Evolutionary conservation across 805 yeast genomes (phyloP).

Genomic region (Starmerella geochares): DNA sequence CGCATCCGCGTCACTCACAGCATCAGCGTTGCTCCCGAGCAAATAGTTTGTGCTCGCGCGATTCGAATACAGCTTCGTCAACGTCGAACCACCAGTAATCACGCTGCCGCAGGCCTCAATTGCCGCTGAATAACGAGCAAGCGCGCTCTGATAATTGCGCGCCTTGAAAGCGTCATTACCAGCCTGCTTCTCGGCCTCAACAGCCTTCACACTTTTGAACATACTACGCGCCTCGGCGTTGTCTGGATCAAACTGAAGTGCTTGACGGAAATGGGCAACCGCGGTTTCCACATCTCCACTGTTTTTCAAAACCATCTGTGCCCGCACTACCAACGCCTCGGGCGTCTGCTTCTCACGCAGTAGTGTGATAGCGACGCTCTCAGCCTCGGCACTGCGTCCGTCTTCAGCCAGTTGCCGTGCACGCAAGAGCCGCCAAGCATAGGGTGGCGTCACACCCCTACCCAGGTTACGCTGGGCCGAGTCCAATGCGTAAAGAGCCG

Average conservation of each 20-base stretch:
- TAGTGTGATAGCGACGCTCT: slow-evolving; percentile 31
- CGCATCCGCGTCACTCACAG: slow-evolving; percentile 61
- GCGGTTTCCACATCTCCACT: slow-evolving; percentile 35
- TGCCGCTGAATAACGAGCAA: slow-evolving; percentile 63
- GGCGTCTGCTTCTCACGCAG: slow-evolving; percentile 34
- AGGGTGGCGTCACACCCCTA: slow-evolving; percentile 30
- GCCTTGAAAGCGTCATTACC: slow-evolving; percentile 68
- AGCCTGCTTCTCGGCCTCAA: slow-evolving; percentile 33
- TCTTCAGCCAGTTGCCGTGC: slow-evolving; percentile 26
- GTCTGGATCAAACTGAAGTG: slow-evolving; percentile 37
- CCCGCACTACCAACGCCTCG: slow-evolving; percentile 35
- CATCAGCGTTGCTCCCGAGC: slow-evolving; percentile 66
- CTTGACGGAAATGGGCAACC: slow-evolving; percentile 33
- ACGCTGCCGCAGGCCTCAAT: slow-evolving; percentile 58
- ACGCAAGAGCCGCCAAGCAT: slow-evolving; percentile 31
- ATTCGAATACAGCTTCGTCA: slow-evolving; percentile 52
- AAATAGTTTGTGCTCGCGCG: slow-evolving; percentile 80
- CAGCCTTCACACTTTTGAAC: slow-evolving; percentile 29
- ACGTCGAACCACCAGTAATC: slow-evolving; percentile 20
- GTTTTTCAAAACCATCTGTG: slow-evolving; percentile 29
- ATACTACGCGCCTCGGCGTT: slow-evolving; percentile 30
- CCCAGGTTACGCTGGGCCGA: slow-evolving; percentile 34
- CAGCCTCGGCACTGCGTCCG: slow-evolving; percentile 33
- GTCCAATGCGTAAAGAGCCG: slow-evolving; percentile 32
- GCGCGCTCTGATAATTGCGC: slow-evolving; percentile 54